Conservation (phyloP, 2,329 filamentous ascomycete genomes). For the Nemania sp. region DNA sequence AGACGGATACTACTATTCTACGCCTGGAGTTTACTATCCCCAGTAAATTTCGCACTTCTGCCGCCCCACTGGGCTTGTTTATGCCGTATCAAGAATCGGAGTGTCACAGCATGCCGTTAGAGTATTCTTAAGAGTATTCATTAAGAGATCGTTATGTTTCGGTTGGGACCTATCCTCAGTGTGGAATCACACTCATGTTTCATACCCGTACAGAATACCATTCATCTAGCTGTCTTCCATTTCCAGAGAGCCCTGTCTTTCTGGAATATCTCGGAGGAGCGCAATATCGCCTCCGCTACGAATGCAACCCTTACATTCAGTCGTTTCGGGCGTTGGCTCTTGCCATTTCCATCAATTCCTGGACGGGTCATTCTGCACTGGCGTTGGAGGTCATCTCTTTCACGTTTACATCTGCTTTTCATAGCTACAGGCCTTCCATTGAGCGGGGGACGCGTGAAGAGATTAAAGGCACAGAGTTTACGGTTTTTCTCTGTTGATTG, state of each 20-base stretch:
- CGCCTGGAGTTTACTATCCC: conserved; percentile 61
- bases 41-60: conserved; percentile 49
- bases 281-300: background rate
- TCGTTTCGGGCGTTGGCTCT: conserved; percentile 24
- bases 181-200: conserved; percentile 10
- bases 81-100: background rate
- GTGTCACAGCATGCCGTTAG: conserved; percentile 1
- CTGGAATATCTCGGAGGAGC: conserved; percentile 9
- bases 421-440: conserved; percentile 15
- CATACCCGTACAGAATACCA: conserved; percentile 9
- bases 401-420: conserved; percentile 21
- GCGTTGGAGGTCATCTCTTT: conserved; percentile 28
- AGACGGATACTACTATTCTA: conserved; percentile 72
- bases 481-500: conserved; percentile 11
- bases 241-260: conserved; percentile 1
- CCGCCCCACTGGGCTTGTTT: background rate
- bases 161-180: conserved; percentile 1
- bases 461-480: conserved; percentile 8
- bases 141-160: background rate
- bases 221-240: conserved; percentile 9
- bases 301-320: conserved; percentile 6
- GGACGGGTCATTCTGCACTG: conserved; percentile 30
- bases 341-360: conserved; percentile 26
- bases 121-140: background rate
- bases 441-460: background rate